These are phyloP conservation scores for Wickerhamomyces ciferrii DNA, from an alignment of 805 yeast genomes.

Conservation along the genomic window DNA sequence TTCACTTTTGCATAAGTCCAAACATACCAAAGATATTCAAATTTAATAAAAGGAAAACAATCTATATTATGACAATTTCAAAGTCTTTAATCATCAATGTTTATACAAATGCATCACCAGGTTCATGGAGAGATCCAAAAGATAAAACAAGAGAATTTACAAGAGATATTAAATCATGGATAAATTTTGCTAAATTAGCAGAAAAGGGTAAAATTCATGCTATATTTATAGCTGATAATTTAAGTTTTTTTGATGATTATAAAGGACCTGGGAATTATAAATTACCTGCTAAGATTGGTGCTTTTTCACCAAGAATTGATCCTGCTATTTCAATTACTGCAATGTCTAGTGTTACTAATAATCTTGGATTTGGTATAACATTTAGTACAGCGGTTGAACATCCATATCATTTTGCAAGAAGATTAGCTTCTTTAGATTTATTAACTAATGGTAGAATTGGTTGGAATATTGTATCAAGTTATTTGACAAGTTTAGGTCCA, in stretches of 20 bases:
- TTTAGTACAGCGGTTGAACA: constrained; percentile 35
- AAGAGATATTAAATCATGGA: constrained; percentile 19
- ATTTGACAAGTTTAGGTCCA: constrained; percentile 32
- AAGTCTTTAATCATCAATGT: too few species aligned
- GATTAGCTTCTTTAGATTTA: constrained; percentile 35
- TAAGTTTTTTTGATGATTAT: constrained; percentile 35
- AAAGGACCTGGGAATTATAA: constrained; percentile 21
- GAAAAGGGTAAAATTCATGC: constrained; percentile 33
- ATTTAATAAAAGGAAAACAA: too few species aligned
- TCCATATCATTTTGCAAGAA: constrained; percentile 33
- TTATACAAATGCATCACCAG: too few species aligned
- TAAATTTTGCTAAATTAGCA: constrained; percentile 27
- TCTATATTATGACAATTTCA: too few species aligned
- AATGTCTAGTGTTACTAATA: constrained; percentile 35
- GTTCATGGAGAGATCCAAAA: too few species aligned
- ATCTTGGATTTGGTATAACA: constrained; percentile 33
- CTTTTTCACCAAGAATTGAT: constrained; percentile 32
- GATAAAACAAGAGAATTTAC: too few species aligned
- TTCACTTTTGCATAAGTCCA: too few species aligned
- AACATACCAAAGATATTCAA: too few species aligned
- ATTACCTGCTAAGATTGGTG: constrained; percentile 17
- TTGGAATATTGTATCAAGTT: constrained; percentile 38
- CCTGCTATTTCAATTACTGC: constrained; percentile 35
- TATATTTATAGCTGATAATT: constrained; percentile 34
- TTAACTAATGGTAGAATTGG: constrained; percentile 36